phyloP scores from a whole-genome alignment of 2,329 filamentous ascomycete species.

The Pyricularia grisea region DNA sequence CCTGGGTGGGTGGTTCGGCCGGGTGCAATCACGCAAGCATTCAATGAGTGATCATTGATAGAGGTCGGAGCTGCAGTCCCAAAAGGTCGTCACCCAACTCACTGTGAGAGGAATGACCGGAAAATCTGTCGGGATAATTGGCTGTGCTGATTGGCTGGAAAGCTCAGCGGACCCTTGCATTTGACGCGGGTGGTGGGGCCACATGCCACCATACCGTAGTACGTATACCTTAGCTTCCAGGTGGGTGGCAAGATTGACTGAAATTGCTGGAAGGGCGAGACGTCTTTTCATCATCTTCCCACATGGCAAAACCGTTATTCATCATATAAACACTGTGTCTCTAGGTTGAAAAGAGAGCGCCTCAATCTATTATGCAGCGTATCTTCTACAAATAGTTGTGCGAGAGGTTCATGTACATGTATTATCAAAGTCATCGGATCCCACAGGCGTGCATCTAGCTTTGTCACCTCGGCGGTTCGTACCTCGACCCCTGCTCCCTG shows the following conservation, averaged over 20 bases:
- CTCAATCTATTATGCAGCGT: too few relatives aligned
- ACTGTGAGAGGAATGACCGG: neutral
- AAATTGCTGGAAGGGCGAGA: neutral
- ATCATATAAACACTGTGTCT: neutral
- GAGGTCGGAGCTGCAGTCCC: neutral
- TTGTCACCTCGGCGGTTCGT: neutral
- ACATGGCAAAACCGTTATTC: too few relatives aligned
- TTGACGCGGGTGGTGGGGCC: neutral
- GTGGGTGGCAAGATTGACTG: neutral
- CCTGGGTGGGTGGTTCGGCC: neutral
- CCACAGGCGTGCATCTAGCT: neutral
- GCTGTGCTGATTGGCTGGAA: neutral
- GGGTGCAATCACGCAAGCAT: neutral
- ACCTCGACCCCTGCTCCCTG: slow-evolving; percentile 5
- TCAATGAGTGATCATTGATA: neutral
- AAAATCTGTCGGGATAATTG: slow-evolving; percentile 5
- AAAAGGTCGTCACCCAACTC: neutral
- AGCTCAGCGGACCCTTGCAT: neutral
- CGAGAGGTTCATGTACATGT: neutral
- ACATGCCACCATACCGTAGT: neutral
- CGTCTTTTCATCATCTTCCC: neutral
- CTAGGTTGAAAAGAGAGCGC: too few relatives aligned
- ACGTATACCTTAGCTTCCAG: neutral
- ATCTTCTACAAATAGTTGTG: too few relatives aligned
- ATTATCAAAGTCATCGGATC: neutral